Evolutionary conservation across 2,329 filamentous ascomycete species (phyloP), one percentile per base, ranked within the genome.

Genomic region (Claviceps cyperi): DNA sequence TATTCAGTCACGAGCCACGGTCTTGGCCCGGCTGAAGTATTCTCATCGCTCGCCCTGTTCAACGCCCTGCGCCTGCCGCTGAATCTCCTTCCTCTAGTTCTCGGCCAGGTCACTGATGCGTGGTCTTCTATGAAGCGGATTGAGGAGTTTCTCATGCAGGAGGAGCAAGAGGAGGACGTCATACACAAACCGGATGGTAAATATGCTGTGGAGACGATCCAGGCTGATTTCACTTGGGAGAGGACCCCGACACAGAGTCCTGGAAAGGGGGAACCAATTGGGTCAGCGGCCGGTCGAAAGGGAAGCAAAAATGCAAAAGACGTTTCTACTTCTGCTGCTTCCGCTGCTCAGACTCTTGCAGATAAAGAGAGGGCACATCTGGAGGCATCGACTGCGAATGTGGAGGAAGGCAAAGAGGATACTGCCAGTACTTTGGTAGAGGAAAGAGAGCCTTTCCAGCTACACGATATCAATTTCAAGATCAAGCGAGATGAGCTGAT

Each of bases 41-140:
- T 98, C 69, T 96, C 91, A 0, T 97, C 91, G 0, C 74, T 97
- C 14, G 91, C 91, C 0, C 69, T 97, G 7, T 98, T 97, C 75
- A 97, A 97, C 64, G 82, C 85, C 5, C 75, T 98, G 43, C 81
- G 92, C 41, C 79, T 96, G 65, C 92, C 92, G 0, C 76, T 98
- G 48, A 97, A 95, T 61, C 68, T 96, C 59, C 72, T 97, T 2
- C 91, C 91, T 0, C 69, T 95, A 54, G 86, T 96, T 43, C 82
- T 97, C 57, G 86, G 89, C 35, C 89, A 94, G 63, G 80, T 89
- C 1, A 86, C 90, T 14, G 92, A 98, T 67, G 92, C 89, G 1
- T 89, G 84, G 73, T 84, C 85, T 1, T 94, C 90, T 0, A 61
- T 96, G 6, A 77, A 81, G 52, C 84, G 92, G 52, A 90, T 97